phyloP scores from a whole-genome alignment of 2,329 filamentous ascomycete genomes.

The Exophiala sp. region DNA sequence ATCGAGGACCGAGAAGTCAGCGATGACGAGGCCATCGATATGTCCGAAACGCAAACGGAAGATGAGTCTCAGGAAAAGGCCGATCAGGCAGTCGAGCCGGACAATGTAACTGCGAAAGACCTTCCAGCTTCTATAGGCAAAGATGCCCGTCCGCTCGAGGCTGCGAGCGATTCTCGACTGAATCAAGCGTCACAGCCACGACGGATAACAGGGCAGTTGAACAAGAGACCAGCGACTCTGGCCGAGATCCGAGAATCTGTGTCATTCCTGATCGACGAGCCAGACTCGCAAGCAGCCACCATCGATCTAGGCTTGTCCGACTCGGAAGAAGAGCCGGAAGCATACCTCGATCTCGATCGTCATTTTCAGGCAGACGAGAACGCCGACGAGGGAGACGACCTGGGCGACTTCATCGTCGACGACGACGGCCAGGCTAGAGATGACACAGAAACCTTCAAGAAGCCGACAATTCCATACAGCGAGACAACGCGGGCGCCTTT shows the following conservation, averaged over 20 bases:
- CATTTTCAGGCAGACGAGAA: conserved; percentile 55
- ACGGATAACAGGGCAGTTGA: conserved; percentile 65
- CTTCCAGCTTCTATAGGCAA: conserved; percentile 10
- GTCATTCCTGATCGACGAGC: conserved; percentile 74
- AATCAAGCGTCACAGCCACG: conserved; percentile 57
- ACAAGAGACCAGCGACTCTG: conserved; percentile 68
- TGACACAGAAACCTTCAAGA: conserved; percentile 27
- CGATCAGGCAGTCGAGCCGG: conserved; percentile 30
- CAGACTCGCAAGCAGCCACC: conserved; percentile 32
- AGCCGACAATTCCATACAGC: conserved; percentile 25
- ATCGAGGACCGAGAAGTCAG: conserved; percentile 77
- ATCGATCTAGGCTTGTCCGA: conserved; percentile 51
- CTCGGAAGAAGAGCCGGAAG: conserved; percentile 40
- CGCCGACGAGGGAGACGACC: conserved; percentile 46
- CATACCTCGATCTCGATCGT: conserved; percentile 39
- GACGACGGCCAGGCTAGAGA: conserved; percentile 31
- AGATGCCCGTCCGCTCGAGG: conserved; percentile 35
- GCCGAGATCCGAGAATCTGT: conserved; percentile 80
- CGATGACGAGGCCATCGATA: conserved; percentile 64
- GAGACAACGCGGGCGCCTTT: conserved; percentile 26
- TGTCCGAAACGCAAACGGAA: conserved; percentile 34
- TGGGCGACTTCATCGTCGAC: conserved; percentile 29
- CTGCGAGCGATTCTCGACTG: conserved; percentile 47
- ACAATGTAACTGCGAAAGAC: too few species aligned
- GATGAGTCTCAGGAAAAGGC: conserved; percentile 18